Base-by-base conservation (phyloP, 768 basidiomycete genomes). In the Tricholoma sp. region DNA sequence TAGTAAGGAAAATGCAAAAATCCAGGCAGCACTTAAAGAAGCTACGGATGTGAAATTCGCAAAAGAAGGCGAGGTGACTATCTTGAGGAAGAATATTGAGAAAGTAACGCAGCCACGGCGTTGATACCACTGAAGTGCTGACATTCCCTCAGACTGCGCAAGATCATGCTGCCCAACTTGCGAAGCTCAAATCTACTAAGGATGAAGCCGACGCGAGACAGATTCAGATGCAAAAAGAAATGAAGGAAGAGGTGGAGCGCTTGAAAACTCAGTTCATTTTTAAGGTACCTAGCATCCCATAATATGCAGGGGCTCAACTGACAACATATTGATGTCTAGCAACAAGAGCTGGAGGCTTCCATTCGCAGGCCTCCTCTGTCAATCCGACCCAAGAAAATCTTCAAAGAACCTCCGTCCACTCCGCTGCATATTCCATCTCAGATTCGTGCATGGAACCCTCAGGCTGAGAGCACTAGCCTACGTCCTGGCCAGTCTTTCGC, bases 21-120 rank as follows among this genome's bases (percentile, higher is more conserved):
- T 81, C 17, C 77, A 78, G 54, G 57, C 66, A 24, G 74, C 76
- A 1, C 66, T 84, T 48, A 72, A 78, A 57, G 73, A 74, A 37
- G 82, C 82, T 3, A 66, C 73, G 49, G 78, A 82, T 48, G 75
- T 72, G 7, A 83, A 77, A 57, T 74, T 82, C 39, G 69, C 75
- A 32, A 89, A 84, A 64, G 83, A 87, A 31, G 89, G 89, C 5
- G 89, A 91, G 71, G 86, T 86, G 6, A 76, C 76, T 13, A 81
- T 86, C 39, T 66, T 91, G 51, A 75, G 88, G 60, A 82, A 81
- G 60, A 79, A 70, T n/a, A 79, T 87, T 9, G 85, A 88, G 61
- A 86, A 85, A 77, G 89, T 86, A 62, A 51, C 60, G 48, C 20
- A 5, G 12, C 18, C 28, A 8, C 39, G 24, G 48, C 8, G 9